Evolutionary conservation across 495 filamentous ascomycete genomes (phyloP).

Genomic region (Sphaerosporella brunnea): DNA sequence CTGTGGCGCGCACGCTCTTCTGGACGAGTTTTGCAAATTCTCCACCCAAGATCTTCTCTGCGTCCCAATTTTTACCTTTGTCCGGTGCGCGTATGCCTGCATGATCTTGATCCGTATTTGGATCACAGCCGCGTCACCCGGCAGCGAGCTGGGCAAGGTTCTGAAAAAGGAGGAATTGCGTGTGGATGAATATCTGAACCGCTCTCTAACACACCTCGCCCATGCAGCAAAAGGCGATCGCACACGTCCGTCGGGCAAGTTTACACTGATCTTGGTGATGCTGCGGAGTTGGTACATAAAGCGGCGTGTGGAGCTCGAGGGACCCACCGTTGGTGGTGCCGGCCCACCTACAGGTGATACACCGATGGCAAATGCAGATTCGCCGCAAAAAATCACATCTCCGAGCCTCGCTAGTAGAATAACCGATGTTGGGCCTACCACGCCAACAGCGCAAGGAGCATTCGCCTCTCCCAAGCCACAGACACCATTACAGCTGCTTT

Average conservation of each 20-base stretch:
- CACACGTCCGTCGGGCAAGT: slow-evolving; percentile 55
- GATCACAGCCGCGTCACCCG: slow-evolving; percentile 50
- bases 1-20: slow-evolving; percentile 50
- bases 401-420: background rate
- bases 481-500: slow-evolving; percentile 16
- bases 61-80: slow-evolving; percentile 59
- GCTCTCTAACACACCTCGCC: slow-evolving; percentile 47
- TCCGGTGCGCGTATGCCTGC: slow-evolving; percentile 63
- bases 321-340: slow-evolving; percentile 6
- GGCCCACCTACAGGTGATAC: no score
- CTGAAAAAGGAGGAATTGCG: slow-evolving; percentile 56
- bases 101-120: slow-evolving; percentile 83
- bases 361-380: no score
- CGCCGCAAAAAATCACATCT: no score
- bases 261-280: slow-evolving; percentile 56
- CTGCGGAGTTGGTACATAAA: slow-evolving; percentile 35
- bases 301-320: slow-evolving; percentile 26
- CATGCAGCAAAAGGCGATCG: slow-evolving; percentile 44
- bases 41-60: slow-evolving; percentile 44
- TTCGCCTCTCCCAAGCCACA: slow-evolving; percentile 6
- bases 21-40: slow-evolving; percentile 50
- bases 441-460: background rate
- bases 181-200: slow-evolving; percentile 56
- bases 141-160: slow-evolving; percentile 55
- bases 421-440: background rate